Conservation (phyloP, 805 yeast species). For the Ogataea minuta region DNA sequence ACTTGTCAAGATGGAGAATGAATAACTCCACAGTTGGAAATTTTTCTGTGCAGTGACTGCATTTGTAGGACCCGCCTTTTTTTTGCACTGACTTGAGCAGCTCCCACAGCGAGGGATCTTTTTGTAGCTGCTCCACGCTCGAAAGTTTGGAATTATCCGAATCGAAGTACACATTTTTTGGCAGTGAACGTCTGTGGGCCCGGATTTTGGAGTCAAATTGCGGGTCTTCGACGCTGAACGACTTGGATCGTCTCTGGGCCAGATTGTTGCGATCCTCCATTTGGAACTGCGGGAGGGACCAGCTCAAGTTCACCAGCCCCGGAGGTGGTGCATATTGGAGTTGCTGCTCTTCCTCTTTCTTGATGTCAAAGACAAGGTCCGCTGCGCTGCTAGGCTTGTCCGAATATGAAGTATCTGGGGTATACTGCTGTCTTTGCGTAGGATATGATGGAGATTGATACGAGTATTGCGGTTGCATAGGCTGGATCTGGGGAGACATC, state of each 20-base stretch:
- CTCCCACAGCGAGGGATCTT: conserved; percentile 23
- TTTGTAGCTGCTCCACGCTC: conserved; percentile 33
- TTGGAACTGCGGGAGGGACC: conserved; percentile 3
- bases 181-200: conserved; percentile 8
- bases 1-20: conserved; percentile 42
- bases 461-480: conserved; percentile 6
- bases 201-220: neutral
- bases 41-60: conserved; percentile 45
- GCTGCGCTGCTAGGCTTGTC: conserved; percentile 7
- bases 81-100: conserved; percentile 16
- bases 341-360: conserved; percentile 15
- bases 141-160: conserved; percentile 3
- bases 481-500: conserved; percentile 3
- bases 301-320: neutral
- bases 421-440: conserved; percentile 5
- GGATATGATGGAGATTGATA: conserved; percentile 4
- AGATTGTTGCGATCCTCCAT: conserved; percentile 3
- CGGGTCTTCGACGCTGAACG: conserved; percentile 8
- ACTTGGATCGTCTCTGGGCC: conserved; percentile 11
- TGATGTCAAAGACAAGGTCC: conserved; percentile 6
- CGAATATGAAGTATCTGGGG: conserved; percentile 10
- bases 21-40: conserved; percentile 36
- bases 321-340: conserved; percentile 9
- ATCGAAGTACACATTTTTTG: conserved; percentile 2
- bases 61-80: conserved; percentile 44